Base-by-base conservation (phyloP, 805 yeast genomes). In the Myxozyma kluyveri region DNA sequence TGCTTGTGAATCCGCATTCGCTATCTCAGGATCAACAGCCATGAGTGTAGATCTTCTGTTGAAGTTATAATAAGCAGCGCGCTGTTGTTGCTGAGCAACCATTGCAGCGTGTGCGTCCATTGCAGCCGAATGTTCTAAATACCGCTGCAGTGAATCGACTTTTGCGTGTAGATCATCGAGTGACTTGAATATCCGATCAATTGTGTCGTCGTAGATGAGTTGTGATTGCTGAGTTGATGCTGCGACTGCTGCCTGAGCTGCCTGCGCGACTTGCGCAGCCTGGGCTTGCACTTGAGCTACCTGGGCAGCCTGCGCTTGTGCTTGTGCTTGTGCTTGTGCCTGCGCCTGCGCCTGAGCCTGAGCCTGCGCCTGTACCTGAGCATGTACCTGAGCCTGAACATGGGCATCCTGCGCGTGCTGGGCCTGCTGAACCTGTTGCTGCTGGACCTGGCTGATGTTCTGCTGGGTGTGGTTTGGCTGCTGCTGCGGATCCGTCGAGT, bases 161-260 rank as follows among this genome's bases (percentile, higher is more conserved):
- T 52, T 60, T 26, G 61, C 58, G 43, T 65, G 69, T 35, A 61
- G 63, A 47, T 56, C 64, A 31, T 52, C 63, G 41, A 54, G 61
- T 42, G 63, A 64, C 38, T 56, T 54, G 24, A 42, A 32, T 44
- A 47, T 43, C 45, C 47, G 41, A 24, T 50, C 56, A 18, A 52
- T 37, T 35, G 54, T 50, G 23, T 36, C 54, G 56, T 55, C 49
- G 47, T 49, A 58, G 61, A 54, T 52, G 60, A 45, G 56, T 63
- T 17, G 68, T 65, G 29, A 65, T 41, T 52, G 66, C 45, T 67
- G 68, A 9, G 12, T 33, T 46, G 61, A 29, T 54, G 45, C 39
- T 40, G 50, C 19, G 23, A 32, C n/a, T 27, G 41, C 45, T 41
- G 33, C 10, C n/a, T 14, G 17, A 6, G 42, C 27, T 45, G 48